These are phyloP conservation scores for Strobilomyces echinocephalus DNA, from an alignment of 768 basidiomycete genomes.

Conservation along the genomic window DNA sequence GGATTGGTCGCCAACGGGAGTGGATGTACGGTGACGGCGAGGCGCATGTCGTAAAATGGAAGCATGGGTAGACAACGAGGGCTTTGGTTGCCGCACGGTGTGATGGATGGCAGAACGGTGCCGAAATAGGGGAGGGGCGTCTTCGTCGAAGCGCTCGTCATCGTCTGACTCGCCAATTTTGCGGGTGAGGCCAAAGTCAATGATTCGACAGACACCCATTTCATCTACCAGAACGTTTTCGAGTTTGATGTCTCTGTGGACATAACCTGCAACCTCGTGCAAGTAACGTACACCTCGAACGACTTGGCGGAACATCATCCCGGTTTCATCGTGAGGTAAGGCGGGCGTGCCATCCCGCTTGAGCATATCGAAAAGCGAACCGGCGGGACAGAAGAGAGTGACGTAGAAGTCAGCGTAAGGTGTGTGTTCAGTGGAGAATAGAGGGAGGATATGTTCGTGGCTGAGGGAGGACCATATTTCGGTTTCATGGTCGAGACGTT, in stretches of 20 bases:
- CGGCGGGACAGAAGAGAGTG: slow-evolving; percentile 79
- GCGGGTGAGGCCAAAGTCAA: slow-evolving; percentile 80
- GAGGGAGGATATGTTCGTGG: slow-evolving; percentile 84
- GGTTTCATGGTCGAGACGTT: slow-evolving; percentile 66
- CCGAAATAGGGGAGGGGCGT: slow-evolving; percentile 12
- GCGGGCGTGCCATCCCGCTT: slow-evolving; percentile 64
- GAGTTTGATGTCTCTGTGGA: slow-evolving; percentile 94
- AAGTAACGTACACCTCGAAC: slow-evolving; percentile 79
- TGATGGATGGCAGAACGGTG: slow-evolving; percentile 27
- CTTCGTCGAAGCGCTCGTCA: slow-evolving; percentile 24
- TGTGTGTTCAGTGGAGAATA: slow-evolving; percentile 61
- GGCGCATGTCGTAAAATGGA: slow-evolving; percentile 29
- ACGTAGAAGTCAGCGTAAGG: slow-evolving; percentile 72
- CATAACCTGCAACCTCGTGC: slow-evolving; percentile 68
- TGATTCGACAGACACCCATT: slow-evolving; percentile 78
- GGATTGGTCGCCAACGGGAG: slow-evolving; percentile 34
- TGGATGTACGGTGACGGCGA: slow-evolving; percentile 48
- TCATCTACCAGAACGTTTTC: slow-evolving; percentile 95
- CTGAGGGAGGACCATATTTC: slow-evolving; percentile 68
- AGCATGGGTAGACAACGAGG: slow-evolving; percentile 12
- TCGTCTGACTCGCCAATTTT: slow-evolving; percentile 51
- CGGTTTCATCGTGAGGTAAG: slow-evolving; percentile 71
- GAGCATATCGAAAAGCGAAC: slow-evolving; percentile 80
- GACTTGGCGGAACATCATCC: slow-evolving; percentile 83
- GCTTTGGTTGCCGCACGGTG: slow-evolving; percentile 24